Evolutionary conservation across 23 red algal species (phyloP).

Genomic region (Gracilaria vermiculophylla): DNA sequence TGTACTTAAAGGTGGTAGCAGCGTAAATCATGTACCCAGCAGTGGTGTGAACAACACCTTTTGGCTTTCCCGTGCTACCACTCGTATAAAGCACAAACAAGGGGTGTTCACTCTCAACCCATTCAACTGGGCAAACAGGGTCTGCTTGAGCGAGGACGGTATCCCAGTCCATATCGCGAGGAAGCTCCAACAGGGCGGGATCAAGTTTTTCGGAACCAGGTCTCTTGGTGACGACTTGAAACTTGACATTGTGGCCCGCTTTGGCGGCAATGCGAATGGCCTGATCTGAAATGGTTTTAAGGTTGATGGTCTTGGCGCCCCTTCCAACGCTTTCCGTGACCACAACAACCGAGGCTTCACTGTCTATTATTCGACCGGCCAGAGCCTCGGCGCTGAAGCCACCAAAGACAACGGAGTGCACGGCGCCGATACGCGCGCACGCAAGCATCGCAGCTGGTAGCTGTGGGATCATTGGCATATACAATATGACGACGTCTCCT

Average conservation of each 20-base stretch:
- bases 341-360: conserved; percentile 57
- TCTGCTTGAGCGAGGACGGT: conserved; percentile 10
- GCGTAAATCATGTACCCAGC: conserved; percentile 95
- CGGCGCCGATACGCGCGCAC: conserved; percentile 95
- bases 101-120: conserved; percentile 95
- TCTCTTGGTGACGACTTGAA: conserved; percentile 58
- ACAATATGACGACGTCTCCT: conserved; percentile 88
- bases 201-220: background rate
- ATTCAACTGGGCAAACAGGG: conserved; percentile 70
- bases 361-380: conserved; percentile 81
- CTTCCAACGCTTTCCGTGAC: conserved; percentile 81
- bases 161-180: conserved; percentile 71
- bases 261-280: conserved; percentile 63
- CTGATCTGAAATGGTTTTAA: conserved; percentile 86
- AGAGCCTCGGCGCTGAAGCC: conserved; percentile 91
- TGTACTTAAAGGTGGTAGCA: conserved; percentile 92
- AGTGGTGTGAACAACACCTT: conserved; percentile 90
- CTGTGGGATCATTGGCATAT: conserved; percentile 98
- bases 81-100: conserved; percentile 96
- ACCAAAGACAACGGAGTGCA: conserved; percentile 98
- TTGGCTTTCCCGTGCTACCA: conserved; percentile 89
- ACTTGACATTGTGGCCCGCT: conserved; percentile 34
- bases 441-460: conserved; percentile 93
- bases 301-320: conserved; percentile 70
- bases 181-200: conserved; percentile 11